Evolutionary conservation across 805 yeast genomes (phyloP).

Genomic region (Schwanniomyces sp.): DNA sequence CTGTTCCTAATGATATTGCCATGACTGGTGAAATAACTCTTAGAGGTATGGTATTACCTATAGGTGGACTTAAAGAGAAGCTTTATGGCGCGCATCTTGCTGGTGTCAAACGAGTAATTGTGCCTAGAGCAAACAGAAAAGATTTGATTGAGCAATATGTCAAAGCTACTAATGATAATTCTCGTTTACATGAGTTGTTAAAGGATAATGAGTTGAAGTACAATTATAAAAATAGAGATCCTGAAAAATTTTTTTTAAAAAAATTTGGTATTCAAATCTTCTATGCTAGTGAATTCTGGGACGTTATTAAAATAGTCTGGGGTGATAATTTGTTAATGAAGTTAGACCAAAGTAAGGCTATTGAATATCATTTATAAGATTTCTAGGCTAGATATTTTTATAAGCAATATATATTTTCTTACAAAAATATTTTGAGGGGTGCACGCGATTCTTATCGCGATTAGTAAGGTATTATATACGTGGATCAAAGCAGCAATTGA

Average conservation of each 20-base stretch:
- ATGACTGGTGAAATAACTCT: constrained; percentile 88
- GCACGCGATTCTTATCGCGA: background rate
- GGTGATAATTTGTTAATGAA: constrained; percentile 37
- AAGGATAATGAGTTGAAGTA: constrained; percentile 30
- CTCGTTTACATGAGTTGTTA: constrained; percentile 33
- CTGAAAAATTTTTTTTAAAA: constrained; percentile 49
- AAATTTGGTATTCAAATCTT: constrained; percentile 59
- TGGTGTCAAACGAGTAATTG: constrained; percentile 51
- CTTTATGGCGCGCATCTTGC: constrained; percentile 76
- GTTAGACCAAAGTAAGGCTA: constrained; percentile 23
- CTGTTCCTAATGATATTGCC: constrained; percentile 54
- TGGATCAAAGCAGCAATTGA: too few species aligned
- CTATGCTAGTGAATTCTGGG: constrained; percentile 78
- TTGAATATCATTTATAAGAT: constrained; percentile 29
- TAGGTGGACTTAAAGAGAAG: constrained; percentile 81
- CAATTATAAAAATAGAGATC: constrained; percentile 38
- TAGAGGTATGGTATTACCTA: constrained; percentile 74
- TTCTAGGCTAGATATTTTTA: background rate
- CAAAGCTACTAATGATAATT: constrained; percentile 29
- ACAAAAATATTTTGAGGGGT: background rate
- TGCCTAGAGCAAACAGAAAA: constrained; percentile 69
- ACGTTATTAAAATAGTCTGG: constrained; percentile 76
- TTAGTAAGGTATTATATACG: background rate
- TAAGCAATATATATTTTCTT: background rate
- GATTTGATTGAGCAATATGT: constrained; percentile 64